Evolutionary conservation across 2,329 filamentous ascomycete species (phyloP).

Genomic region (Geosmithia putterillii): DNA sequence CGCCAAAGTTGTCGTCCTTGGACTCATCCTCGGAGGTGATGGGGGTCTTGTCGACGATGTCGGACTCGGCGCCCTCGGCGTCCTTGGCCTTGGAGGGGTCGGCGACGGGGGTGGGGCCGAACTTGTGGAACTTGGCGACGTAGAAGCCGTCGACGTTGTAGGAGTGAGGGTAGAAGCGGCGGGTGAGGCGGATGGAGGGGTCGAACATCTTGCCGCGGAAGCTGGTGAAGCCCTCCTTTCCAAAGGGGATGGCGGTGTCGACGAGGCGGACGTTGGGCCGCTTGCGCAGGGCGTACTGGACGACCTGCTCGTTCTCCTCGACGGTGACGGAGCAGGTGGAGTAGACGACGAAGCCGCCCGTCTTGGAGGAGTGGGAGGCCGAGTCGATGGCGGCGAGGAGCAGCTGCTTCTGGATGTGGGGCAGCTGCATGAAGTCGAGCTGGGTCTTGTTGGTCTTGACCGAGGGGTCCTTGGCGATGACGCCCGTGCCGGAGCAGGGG

Average conservation of each 20-base stretch:
- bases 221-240: constrained; percentile 81
- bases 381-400: constrained; percentile 89
- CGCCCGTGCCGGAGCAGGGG: constrained; percentile 91
- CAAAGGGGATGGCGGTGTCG: constrained; percentile 80
- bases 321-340: constrained; percentile 92
- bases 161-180: constrained; percentile 79
- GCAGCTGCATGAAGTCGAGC: constrained; percentile 84
- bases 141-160: constrained; percentile 98
- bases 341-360: constrained; percentile 90
- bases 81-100: constrained; percentile 16
- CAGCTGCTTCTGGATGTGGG: constrained; percentile 90
- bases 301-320: constrained; percentile 82
- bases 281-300: constrained; percentile 84
- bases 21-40: constrained; percentile 37
- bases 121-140: constrained; percentile 95
- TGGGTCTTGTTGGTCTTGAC: constrained; percentile 99
- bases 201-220: constrained; percentile 91
- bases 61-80: constrained; percentile 18
- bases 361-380: constrained; percentile 81
- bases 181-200: constrained; percentile 67
- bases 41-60: constrained; percentile 56
- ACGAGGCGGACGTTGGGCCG: constrained; percentile 91
- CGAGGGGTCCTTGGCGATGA: constrained; percentile 91
- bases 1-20: constrained; percentile 46
- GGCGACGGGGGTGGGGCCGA: constrained; percentile 55